Evolutionary conservation across 352 stramenopile species (phyloP), one percentile per base, ranked within the genome.

Genomic region (Lagenidium sp.): DNA sequence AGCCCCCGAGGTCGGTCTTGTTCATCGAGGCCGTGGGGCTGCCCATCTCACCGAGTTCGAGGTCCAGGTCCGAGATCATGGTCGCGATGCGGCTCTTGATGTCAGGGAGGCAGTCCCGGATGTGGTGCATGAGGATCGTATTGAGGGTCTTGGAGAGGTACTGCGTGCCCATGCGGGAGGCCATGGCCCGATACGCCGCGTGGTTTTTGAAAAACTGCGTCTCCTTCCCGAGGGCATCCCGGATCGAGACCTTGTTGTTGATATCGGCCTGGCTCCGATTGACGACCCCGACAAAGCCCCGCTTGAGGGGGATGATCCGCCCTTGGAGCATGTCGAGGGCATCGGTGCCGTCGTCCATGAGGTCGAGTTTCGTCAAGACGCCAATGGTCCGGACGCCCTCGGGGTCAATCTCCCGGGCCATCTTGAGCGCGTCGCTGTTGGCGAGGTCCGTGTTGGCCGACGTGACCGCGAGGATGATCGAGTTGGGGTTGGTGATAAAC

Each of bases 301-400:
- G 79, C 43, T 97, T 95, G 19, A 99, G 78, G 21, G 95, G 94
- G 54, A 99, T 99, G 8, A 99, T 81, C 51, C 87, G 82, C 55
- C 97, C 97, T 29, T 97, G 72, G 19, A 99, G 76, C 70, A 99
- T 97, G 37, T 98, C 94, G 42, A 87, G 68, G 6, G 94, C 95
- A 69, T 99, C 97, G 7, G 97, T 99, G 39, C 97, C 97, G 44
- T 97, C 86, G 73, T 99, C 97, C 96, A 99, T 99, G 31, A 99
- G 81, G 65, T 99, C 97, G 18, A 99, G 66, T 66, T 99, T 99
- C 2, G 97, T 99, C 22, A 99, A 72, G 32, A 99, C 97, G 31
- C 97, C 97, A 53, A 99, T 97, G 4, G 97, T 99, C 28, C 97
- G 76, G 53, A 96, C 76, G 20, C 97, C 97, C 10, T 93, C 77